phyloP scores from a whole-genome alignment of 148 eudicot species.

The Persicaria maculosa region DNA sequence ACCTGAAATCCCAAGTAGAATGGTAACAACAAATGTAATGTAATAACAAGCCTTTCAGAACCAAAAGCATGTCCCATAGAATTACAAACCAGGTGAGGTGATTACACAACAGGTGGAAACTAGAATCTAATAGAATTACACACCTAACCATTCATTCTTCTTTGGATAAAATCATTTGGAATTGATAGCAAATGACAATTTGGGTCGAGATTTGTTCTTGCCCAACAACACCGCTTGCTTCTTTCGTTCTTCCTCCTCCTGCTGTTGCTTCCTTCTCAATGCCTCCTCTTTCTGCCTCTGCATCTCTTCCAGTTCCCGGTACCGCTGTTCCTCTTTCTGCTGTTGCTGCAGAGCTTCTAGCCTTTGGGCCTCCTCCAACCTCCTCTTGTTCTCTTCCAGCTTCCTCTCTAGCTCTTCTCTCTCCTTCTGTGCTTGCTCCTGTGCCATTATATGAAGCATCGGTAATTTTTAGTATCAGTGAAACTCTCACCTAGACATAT shows the following conservation, averaged over 20 bases:
- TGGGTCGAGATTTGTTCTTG: conserved; percentile 86
- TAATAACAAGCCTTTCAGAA: too few species aligned
- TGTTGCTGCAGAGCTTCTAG: conserved; percentile 79
- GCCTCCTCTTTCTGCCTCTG: conserved; percentile 91
- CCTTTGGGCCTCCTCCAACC: conserved; percentile 77
- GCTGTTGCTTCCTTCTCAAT: conserved; percentile 67
- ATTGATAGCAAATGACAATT: conserved; percentile 70
- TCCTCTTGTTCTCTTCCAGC: conserved; percentile 72
- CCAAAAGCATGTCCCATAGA: too few species aligned
- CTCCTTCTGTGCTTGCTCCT: conserved; percentile 77
- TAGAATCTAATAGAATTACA: too few species aligned
- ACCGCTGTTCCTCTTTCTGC: conserved; percentile 76
- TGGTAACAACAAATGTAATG: too few species aligned
- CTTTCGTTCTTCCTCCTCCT: conserved; percentile 79
- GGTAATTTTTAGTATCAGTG: too few species aligned
- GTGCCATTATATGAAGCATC: neutral
- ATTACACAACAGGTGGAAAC: too few species aligned
- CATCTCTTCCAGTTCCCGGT: conserved; percentile 74
- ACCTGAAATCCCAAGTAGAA: too few species aligned
- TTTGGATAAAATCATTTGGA: conserved; percentile 36
- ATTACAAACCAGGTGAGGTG: too few species aligned
- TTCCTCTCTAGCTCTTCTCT: conserved; percentile 72
- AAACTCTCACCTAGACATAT: too few species aligned
- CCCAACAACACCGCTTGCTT: conserved; percentile 76
- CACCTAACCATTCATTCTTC: too few species aligned